phyloP scores from a whole-genome alignment of 169 alveolate genomes.

The Amoebophrya sp. region DNA sequence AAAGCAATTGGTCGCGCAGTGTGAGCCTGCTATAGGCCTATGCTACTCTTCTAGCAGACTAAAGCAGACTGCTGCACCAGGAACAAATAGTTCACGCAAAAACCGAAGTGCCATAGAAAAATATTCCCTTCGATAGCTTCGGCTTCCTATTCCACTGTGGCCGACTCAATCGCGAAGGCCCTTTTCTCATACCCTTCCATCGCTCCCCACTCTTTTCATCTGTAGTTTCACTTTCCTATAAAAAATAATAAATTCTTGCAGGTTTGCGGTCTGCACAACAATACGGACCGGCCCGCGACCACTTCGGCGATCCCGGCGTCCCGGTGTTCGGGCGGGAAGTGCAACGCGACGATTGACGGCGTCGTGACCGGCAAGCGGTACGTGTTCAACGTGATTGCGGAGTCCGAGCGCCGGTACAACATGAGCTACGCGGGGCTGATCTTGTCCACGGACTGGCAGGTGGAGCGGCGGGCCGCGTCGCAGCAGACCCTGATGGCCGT shows the following conservation, averaged over 20 bases:
- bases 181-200: no score
- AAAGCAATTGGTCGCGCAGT: no score
- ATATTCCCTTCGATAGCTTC: no score
- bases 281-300: background rate
- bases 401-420: background rate
- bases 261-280: slow-evolving; percentile 5
- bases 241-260: background rate
- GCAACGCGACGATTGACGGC: background rate
- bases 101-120: background rate
- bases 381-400: background rate
- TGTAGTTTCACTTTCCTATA: no score
- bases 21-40: no score
- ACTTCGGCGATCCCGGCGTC: background rate
- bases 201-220: no score
- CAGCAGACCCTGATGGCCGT: background rate
- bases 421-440: background rate
- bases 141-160: no score
- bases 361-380: background rate
- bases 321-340: background rate
- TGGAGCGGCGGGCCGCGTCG: background rate
- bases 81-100: no score
- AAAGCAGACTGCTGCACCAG: no score
- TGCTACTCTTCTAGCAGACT: no score
- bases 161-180: no score
- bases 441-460: background rate